A percentile compares a stretch with the other conserved stretches of the same genome.
phyloP scores from a whole-genome alignment of 805 yeast genomes.

The Cyberlindnera galapagoensis region DNA sequence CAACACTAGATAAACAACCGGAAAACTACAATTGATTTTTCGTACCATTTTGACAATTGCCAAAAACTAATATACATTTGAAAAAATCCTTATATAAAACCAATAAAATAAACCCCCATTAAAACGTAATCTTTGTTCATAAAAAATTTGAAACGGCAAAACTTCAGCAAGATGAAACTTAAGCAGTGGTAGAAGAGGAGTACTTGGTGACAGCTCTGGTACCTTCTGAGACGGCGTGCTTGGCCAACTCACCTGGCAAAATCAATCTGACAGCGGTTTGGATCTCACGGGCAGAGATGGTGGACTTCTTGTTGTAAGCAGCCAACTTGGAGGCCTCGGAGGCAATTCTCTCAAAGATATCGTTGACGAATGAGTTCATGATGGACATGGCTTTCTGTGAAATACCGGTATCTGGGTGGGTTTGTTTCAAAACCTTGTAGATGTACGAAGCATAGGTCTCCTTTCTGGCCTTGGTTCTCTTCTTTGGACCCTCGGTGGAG shows the following conservation, averaged over 20 bases:
- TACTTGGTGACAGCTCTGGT: conserved; percentile 97
- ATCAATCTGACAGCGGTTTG: conserved; percentile 98
- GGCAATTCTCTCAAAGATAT: conserved; percentile 97
- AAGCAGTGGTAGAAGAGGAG: conserved; percentile 56
- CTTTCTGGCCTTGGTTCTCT: conserved; percentile 93
- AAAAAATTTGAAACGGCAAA: conserved; percentile 9
- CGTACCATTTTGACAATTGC: background rate
- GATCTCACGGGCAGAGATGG: conserved; percentile 96
- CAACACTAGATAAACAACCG: background rate
- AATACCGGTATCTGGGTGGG: conserved; percentile 99
- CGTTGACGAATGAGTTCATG: conserved; percentile 97
- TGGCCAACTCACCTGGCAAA: conserved; percentile 97
- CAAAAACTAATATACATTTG: conserved; percentile 11
- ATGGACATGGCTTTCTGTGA: conserved; percentile 98
- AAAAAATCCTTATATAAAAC: conserved; percentile 10
- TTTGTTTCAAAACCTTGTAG: conserved; percentile 96
- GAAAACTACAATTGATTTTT: background rate
- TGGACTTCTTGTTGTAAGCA: conserved; percentile 97
- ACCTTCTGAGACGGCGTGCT: conserved; percentile 98
- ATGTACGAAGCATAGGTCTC: conserved; percentile 97
- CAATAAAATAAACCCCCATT: conserved; percentile 1
- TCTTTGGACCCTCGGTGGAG: conserved; percentile 71
- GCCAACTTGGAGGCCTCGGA: conserved; percentile 97
- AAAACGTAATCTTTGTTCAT: conserved; percentile 9
- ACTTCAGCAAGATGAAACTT: no score